A percentile compares a stretch with the other conserved stretches of the same genome.
These are phyloP conservation scores for Gymnopus androsaceus DNA, from an alignment of 1,284 basidiomycete species.

Conservation along the genomic window DNA sequence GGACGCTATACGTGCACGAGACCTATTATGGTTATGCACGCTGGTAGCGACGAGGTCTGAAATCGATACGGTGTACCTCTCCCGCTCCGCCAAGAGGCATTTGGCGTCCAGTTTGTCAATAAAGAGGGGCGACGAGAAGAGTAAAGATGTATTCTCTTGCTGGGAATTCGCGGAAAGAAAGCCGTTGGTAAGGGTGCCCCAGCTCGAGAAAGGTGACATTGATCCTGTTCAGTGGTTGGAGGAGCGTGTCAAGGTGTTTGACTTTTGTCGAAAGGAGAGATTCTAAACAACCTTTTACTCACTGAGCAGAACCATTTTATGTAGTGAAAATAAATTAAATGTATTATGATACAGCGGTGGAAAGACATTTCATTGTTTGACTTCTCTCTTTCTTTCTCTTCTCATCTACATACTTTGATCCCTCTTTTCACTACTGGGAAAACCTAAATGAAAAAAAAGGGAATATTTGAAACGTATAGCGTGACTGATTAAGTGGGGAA, in stretches of 20 bases:
- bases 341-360: conserved; percentile 10
- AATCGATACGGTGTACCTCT: conserved; percentile 10
- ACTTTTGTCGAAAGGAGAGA: not conserved
- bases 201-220: not conserved
- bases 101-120: not conserved
- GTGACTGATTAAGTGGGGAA: not conserved
- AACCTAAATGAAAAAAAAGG: conserved; percentile 1
- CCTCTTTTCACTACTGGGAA: conserved; percentile 5
- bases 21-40: conserved; percentile 8
- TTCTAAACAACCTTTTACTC: not conserved
- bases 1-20: conserved; percentile 4
- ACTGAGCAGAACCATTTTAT: not conserved
- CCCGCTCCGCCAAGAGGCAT: conserved; percentile 8
- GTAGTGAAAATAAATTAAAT: conserved; percentile 13
- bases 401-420: conserved; percentile 8
- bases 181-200: not conserved
- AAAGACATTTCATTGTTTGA: conserved; percentile 9
- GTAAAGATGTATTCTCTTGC: not conserved
- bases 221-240: conserved; percentile 2
- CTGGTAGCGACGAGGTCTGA: conserved; percentile 1
- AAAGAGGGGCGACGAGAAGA: not conserved
- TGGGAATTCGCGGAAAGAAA: not conserved
- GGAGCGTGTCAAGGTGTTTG: conserved; percentile 1
- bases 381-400: conserved; percentile 8
- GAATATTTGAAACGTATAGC: not conserved